Evolutionary conservation across 306 rosid genomes (phyloP).

Genomic region (Cicer yamashitae): DNA sequence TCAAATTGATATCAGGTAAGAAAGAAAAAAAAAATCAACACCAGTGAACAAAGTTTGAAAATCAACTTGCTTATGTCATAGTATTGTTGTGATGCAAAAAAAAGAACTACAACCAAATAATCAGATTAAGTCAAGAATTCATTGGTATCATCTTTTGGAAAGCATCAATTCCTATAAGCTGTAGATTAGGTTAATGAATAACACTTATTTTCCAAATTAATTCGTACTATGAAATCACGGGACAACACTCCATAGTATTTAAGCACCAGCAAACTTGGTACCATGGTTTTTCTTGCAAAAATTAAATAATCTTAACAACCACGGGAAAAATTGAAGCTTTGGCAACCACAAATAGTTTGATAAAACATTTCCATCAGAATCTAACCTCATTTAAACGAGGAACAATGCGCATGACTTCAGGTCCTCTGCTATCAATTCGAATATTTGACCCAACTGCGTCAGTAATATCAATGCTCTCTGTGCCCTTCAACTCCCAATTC

Average conservation of each 20-base stretch:
- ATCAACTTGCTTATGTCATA: constrained; percentile 26
- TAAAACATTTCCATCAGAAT: constrained; percentile 39
- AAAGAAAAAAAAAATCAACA: not conserved
- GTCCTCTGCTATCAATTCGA: constrained; percentile 97
- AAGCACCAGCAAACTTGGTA: constrained; percentile 11
- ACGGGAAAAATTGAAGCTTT: not conserved
- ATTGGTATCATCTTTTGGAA: constrained; percentile 1
- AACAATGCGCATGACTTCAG: constrained; percentile 91
- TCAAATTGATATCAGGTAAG: not conserved
- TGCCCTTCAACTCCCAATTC: constrained; percentile 97
- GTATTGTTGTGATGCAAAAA: constrained; percentile 3
- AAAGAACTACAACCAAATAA: not conserved
- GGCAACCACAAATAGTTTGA: constrained; percentile 31
- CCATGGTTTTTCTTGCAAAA: constrained; percentile 24
- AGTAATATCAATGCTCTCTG: constrained; percentile 94
- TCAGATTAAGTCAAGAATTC: constrained; percentile 14
- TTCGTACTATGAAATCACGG: constrained; percentile 14
- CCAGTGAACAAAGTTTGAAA: constrained; percentile 12
- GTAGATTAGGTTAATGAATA: constrained; percentile 7
- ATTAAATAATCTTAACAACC: constrained; percentile 8
- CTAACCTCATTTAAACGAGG: constrained; percentile 96
- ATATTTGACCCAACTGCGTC: constrained; percentile 99
- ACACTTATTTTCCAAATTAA: not conserved
- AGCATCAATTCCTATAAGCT: constrained; percentile 18
- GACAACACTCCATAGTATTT: constrained; percentile 11